Conservation (phyloP, 225 moss, liverwort and hornwort genomes). For the Thuidium tamariscinum region DNA sequence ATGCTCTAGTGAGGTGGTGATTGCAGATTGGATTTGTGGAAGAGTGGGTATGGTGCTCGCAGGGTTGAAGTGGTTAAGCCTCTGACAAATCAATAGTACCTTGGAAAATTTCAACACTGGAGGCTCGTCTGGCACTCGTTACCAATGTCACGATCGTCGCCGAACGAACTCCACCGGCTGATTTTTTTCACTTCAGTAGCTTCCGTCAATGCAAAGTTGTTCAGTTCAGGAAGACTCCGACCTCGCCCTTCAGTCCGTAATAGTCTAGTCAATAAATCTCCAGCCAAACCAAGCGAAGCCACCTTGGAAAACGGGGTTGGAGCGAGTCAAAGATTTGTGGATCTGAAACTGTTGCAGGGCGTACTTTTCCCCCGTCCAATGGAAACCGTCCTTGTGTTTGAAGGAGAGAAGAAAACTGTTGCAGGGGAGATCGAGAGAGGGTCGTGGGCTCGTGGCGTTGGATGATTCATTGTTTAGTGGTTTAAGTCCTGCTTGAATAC, state of each 20-base stretch:
- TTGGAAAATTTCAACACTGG: no score
- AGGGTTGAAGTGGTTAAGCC: no score
- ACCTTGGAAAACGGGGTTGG: not conserved
- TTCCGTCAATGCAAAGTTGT: not conserved
- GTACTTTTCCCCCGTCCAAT: no score
- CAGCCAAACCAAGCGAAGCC: not conserved
- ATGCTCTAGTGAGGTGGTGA: no score
- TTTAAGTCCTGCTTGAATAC: not conserved
- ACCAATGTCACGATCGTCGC: no score
- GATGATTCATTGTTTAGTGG: not conserved
- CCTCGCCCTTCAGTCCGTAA: not conserved
- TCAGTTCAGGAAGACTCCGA: no score
- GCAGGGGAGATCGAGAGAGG: not conserved
- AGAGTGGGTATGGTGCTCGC: no score
- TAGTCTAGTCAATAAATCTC: not conserved
- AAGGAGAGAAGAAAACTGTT: no score
- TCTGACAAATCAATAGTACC: no score
- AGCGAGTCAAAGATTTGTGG: not conserved
- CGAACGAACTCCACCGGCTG: not conserved
- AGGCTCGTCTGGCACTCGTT: no score
- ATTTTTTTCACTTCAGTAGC: not conserved
- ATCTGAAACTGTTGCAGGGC: not conserved
- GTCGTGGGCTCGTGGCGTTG: not conserved
- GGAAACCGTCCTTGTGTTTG: no score
- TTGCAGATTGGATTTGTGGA: no score